Base-by-base conservation (phyloP, 2,329 filamentous ascomycete species). In the Dichotomopilus funicola region DNA sequence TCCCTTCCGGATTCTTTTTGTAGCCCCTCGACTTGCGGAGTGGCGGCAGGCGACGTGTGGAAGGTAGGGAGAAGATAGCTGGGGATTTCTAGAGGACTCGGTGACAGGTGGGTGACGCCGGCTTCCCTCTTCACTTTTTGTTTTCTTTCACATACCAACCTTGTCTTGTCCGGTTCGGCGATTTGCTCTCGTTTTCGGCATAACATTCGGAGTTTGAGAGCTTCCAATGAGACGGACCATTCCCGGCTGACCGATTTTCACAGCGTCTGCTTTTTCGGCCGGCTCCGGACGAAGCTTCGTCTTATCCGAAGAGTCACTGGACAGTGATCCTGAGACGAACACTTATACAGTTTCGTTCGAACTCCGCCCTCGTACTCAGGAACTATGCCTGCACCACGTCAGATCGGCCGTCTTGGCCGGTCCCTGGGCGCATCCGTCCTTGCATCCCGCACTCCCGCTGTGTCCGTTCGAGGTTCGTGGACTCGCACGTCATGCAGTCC, bases 321-420 rank as follows among this genome's bases (percentile, higher is more conserved):
- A 27, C 19, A 27, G 19, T 27, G 19, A 27, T 27, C 19, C 19
- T 27, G 19, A 27, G 19, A 27, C 19, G 19, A 27, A 27, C 19
- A 27, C 19, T 27, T 27, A 27, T 27, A 27, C 19, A 27, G 19
- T 27, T 27, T 27, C 19, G 19, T 27, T 27, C 19, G 19, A 27
- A 27, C 19, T 27, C 19, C 19, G 19, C 19, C 19, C 19, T 27
- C 19, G 19, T 27, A 27, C 19, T 27, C 19, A 27, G 19, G 19
- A 37, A 46, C 34, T 37, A 64, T 65, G 62, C 47, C 56, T 55
- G 54, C 51, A 31, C 54, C 53, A 40, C 57, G 59, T 40, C 62
- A 60, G 13, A 60, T 61, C 45, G 58, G 63, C 57, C 61, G 57
- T 40, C 57, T 65, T 31, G 57, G 61, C 57, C 58, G 46, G 19